Percentiles rank a stretch among this genome's conserved stretches.
Evolutionary conservation across 2,329 filamentous ascomycete genomes (phyloP).

Genomic region (Fusarium redolens): DNA sequence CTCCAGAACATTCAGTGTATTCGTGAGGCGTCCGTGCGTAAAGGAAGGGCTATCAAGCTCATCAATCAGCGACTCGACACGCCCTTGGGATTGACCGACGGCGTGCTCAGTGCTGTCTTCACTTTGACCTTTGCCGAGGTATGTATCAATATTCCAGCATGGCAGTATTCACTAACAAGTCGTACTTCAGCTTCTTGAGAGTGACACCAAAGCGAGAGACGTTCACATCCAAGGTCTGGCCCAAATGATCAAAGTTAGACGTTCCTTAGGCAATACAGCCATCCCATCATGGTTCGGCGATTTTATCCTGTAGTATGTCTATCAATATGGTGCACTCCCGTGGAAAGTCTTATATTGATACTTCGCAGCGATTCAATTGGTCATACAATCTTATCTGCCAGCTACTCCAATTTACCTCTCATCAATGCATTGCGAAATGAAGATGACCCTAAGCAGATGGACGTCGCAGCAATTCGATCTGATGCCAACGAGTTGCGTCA

Average conservation of each 20-base stretch:
- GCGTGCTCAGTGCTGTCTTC: conserved; percentile 38
- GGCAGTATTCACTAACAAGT: accelerated
- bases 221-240: conserved; percentile 26
- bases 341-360: accelerated
- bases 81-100: conserved; percentile 17
- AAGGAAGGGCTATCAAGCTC: conserved; percentile 21
- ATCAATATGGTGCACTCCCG: accelerated
- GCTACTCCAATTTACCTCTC: conserved; percentile 17
- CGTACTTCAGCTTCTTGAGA: conserved; percentile 20
- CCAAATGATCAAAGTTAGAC: conserved; percentile 20
- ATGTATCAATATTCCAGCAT: accelerated
- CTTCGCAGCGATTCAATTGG: conserved; percentile 24
- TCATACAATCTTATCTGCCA: neutral
- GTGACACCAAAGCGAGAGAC: conserved; percentile 9
- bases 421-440: conserved; percentile 24
- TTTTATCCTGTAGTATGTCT: conserved; percentile 8
- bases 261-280: neutral
- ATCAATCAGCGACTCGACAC: conserved; percentile 26
- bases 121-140: conserved; percentile 32
- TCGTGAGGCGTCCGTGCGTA: neutral
- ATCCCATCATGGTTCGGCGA: conserved; percentile 14
- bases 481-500: neutral
- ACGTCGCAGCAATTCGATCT: conserved; percentile 4
- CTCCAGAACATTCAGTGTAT: neutral
- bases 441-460: neutral